Evolutionary conservation across 2,329 filamentous ascomycete species (phyloP), one percentile per base, ranked within the genome.

Genomic region (Parastagonospora avenae): DNA sequence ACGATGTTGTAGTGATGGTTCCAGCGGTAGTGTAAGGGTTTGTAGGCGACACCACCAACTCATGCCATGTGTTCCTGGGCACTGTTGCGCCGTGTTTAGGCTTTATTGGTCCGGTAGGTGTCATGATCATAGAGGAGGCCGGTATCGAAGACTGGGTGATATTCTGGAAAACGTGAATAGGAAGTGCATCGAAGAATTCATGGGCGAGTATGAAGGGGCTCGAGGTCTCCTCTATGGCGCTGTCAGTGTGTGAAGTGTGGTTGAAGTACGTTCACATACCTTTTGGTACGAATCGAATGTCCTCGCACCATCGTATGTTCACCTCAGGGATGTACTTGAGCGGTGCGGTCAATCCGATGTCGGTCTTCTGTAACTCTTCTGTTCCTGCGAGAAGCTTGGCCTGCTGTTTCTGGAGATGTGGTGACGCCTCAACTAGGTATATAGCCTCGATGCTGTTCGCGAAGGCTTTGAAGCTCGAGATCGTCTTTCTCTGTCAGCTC

Each of bases 161-260:
- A 11, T 90, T 88, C 73, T 97, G 89, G 72, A 99, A 99, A 54
- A 91, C 87, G 73, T 99, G 92, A 62, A 99, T 97, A 30, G 94
- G 94, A 0, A 99, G 86, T 2, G 94, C 94, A 64, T 99, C 94
- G 77, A 99, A 99, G 80, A 99, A 97, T 72, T 99, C 94, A 72
- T 99, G 94, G 4, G 94, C 94, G 42, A 97, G 85, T 54, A 99
- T 96, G 73, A 97, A 95, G 1, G 94, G 93, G 16, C 87, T 90
- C 68, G 89, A 90, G 53, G 82, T 81, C 16, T 85, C 76, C 54
- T 84, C 86, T 87, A 60, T 43, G 24, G 10, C n/a, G 14, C 8
- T 47, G 42, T 73, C 33, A 69, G 63, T n/a, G 36, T 24, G 11
- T 6, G 19, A 19, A 24, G 8, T 27, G 9, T 24, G 10, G 30